These are phyloP conservation scores for Globisporangium cederbergense DNA, from an alignment of 352 stramenopile genomes.

Conservation along the genomic window DNA sequence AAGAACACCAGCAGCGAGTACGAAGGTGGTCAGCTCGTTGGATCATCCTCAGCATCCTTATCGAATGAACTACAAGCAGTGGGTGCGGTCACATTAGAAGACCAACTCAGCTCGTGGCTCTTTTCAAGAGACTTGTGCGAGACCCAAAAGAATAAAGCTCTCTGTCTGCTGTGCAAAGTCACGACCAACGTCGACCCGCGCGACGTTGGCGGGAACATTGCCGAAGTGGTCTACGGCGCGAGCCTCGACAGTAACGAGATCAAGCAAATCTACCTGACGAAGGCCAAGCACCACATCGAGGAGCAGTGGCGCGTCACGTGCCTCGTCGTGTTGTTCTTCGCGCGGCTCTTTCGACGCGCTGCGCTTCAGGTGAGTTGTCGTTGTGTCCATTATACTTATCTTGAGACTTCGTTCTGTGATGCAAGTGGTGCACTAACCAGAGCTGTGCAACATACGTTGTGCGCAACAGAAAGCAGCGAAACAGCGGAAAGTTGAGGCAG, in stretches of 20 bases:
- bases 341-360: slow-evolving; percentile 29
- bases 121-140: slow-evolving; percentile 20
- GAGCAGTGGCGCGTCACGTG: slow-evolving; percentile 31
- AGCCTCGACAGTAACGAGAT: slow-evolving; percentile 32
- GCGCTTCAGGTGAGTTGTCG: slow-evolving; percentile 20
- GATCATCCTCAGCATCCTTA: background rate
- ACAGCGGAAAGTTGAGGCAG: slow-evolving; percentile 9
- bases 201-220: slow-evolving; percentile 28
- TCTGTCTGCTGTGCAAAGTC: slow-evolving; percentile 18
- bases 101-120: slow-evolving; percentile 17
- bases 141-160: slow-evolving; percentile 1
- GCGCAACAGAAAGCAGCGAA: slow-evolving; percentile 26
- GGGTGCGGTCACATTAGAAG: slow-evolving; percentile 6
- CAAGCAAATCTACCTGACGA: slow-evolving; percentile 23
- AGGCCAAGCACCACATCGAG: slow-evolving; percentile 23
- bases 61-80: slow-evolving; percentile 4
- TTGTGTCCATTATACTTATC: background rate
- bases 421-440: background rate
- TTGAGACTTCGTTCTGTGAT: background rate
- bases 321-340: slow-evolving; percentile 37
- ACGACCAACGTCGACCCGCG: slow-evolving; percentile 25
- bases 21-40: background rate
- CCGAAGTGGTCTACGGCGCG: slow-evolving; percentile 31
- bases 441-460: background rate
- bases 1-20: background rate